These are phyloP conservation scores for Zymoseptoria tritici DNA, from an alignment of 2,329 filamentous ascomycete genomes.

Conservation along the genomic window DNA sequence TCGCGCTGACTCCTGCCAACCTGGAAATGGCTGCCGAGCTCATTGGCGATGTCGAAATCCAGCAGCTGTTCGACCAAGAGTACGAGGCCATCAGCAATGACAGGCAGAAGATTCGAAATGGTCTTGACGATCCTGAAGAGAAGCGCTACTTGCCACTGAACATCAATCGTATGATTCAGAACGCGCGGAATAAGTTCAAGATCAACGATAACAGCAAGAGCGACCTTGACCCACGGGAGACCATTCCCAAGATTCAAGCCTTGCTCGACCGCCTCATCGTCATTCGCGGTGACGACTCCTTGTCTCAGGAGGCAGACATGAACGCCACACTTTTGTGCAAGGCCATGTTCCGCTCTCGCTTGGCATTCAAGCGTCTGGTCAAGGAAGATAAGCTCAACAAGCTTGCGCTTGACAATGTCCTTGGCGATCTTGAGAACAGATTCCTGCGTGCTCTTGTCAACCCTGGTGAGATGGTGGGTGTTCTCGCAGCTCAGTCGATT, in stretches of 20 bases:
- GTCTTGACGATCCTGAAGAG: constrained; percentile 66
- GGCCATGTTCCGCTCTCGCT: constrained; percentile 75
- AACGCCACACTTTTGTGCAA: constrained; percentile 91
- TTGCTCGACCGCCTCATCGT: constrained; percentile 72
- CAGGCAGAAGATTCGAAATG: constrained; percentile 66
- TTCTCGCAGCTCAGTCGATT: constrained; percentile 94
- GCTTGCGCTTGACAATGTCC: constrained; percentile 82
- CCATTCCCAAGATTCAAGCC: constrained; percentile 69
- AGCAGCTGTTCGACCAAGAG: constrained; percentile 79
- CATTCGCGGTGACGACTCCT: constrained; percentile 73
- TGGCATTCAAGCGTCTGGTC: constrained; percentile 90
- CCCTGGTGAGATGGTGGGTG: constrained; percentile 97
- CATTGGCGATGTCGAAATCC: constrained; percentile 76
- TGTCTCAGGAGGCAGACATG: constrained; percentile 78
- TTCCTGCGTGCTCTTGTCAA: constrained; percentile 81
- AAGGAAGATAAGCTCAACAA: constrained; percentile 80
- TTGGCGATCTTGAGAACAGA: constrained; percentile 82
- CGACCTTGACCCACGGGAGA: constrained; percentile 80
- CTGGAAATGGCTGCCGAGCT: constrained; percentile 85
- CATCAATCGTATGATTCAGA: constrained; percentile 81
- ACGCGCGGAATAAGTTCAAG: constrained; percentile 81
- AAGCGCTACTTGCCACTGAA: constrained; percentile 90
- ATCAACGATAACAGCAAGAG: constrained; percentile 80
- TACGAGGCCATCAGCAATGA: constrained; percentile 72
- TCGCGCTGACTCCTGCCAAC: constrained; percentile 58